These are phyloP conservation scores for Leishmania arabica DNA, from an alignment of 208 protist genomes.

Conservation along the genomic window DNA sequence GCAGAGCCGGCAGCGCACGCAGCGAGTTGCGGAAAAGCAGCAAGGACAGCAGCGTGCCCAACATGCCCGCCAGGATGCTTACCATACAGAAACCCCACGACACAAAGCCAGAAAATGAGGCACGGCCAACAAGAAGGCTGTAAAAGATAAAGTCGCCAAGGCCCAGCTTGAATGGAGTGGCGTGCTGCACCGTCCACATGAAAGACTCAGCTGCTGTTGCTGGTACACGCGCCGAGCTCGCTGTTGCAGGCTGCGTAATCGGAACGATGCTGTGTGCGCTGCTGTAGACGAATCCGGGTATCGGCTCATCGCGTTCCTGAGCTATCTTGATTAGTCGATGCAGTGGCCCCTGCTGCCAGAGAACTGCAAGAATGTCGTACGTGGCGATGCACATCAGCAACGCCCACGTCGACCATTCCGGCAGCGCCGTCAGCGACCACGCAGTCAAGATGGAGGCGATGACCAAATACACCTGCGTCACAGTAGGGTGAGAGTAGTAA, in stretches of 20 bases:
- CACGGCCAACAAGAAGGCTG: slow-evolving; percentile 70
- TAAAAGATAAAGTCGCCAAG: slow-evolving; percentile 93
- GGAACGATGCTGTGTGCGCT: slow-evolving; percentile 28
- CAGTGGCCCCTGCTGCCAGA: slow-evolving; percentile 80
- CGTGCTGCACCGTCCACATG: slow-evolving; percentile 5
- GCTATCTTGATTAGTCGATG: slow-evolving; percentile 66
- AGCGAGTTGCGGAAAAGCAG: slow-evolving; percentile 46
- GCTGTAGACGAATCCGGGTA: slow-evolving; percentile 88
- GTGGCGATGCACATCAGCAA: slow-evolving; percentile 72
- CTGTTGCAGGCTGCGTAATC: neutral
- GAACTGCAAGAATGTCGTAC: slow-evolving; percentile 88
- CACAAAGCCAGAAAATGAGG: slow-evolving; percentile 51
- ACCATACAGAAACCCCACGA: slow-evolving; percentile 62
- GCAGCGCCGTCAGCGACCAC: slow-evolving; percentile 76
- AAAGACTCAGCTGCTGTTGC: slow-evolving; percentile 7
- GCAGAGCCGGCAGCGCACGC: slow-evolving; percentile 75
- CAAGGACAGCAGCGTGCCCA: slow-evolving; percentile 60
- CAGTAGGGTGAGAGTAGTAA: slow-evolving; percentile 72
- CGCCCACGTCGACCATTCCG: slow-evolving; percentile 86
- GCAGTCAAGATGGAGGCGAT: slow-evolving; percentile 65
- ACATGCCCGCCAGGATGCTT: slow-evolving; percentile 63
- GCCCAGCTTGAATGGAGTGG: slow-evolving; percentile 72
- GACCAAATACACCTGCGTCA: slow-evolving; percentile 83
- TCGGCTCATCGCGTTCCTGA: slow-evolving; percentile 59
- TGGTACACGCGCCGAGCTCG: neutral